Base-by-base conservation (phyloP, 2,329 filamentous ascomycete genomes). In the Coniochaeta prunicola region DNA sequence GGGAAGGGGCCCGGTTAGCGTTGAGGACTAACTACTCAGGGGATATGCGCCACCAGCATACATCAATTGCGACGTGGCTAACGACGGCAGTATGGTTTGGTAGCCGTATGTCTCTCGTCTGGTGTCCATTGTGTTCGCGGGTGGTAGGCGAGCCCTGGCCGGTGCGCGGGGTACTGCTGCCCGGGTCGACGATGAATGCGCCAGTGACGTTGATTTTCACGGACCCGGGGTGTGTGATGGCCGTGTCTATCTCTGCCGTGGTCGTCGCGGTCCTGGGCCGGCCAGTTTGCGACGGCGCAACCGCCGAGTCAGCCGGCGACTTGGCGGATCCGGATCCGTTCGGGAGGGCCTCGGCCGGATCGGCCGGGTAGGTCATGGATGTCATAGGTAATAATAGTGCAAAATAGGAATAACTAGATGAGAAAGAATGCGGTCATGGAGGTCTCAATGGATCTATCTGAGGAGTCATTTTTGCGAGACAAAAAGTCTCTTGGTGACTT, bases 171-270 rank as follows among this genome's bases (percentile, higher is more conserved):
- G 81, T 84, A 21, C 73, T 73, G 3, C 82, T 79, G 65, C 91
- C 88, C 62, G 93, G 88, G 70, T 97, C 91, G 67, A 96, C 92
- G 64, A 99, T 97, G 70, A 96, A 97, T 40, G 94, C 94, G 69
- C 93, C 94, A 72, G 92, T 87, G 64, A 97, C 93, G 71, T 99
- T 97, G 77, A 99, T 97, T 75, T 90, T 89, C 68, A 97, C 92
- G 15, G 89, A 83, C 26, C 85, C 85, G 2, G 85, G 85, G 66
- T 83, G 82, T 58, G 76, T 81, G 67, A 88, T 82, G 55, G 82
- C 82, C 66, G 76, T 83, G 70, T 84, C 80, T 59, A 85, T 84
- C 71, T 84, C 81, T 65, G 81, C 77, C 12, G 79, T 80, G 62
- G 48, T 61, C 15, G 64, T 83, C 60, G 71, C 71, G 19, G 73